Evolutionary conservation across 2,329 filamentous ascomycete genomes (phyloP), one percentile per base, ranked within the genome.

Genomic region (Fusarium fujikuroi): DNA sequence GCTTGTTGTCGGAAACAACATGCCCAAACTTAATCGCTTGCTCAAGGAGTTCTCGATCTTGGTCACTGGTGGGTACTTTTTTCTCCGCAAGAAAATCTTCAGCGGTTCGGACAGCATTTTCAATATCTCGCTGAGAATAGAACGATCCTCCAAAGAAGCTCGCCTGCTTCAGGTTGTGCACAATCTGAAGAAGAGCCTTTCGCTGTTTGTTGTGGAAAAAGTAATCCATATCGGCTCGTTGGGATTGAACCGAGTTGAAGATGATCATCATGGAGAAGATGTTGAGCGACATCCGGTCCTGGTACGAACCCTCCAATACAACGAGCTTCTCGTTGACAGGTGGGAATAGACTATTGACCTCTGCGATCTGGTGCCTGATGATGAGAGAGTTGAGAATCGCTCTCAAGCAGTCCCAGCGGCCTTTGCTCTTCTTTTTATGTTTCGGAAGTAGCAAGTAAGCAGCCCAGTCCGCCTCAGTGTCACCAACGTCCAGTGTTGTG

Each of bases 131-230:
- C 1, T 84, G 81, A 0, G 90, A 89, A 76, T 92, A 95, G 53
- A 95, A 95, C 1, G 92, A 92, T 82, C 93, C 95, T 16, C 90
- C 91, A 80, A 95, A 97, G 78, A 97, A 97, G 54, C 93, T 94
- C 11, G 93, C 92, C 78, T 96, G 92, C 23, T 94, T 90, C 49
- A 97, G 81, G 77, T 98, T 97, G 62, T 87, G 88, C 9, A 97
- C 92, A 5, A 97, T 84, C 60, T 89, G 85, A 32, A 91, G 83
- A 18, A 97, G 84, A 43, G 87, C 87, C 70, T 90, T 92, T 36
- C 88, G 84, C 75, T 95, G 95, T 18, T 88, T 90, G 1, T 89
- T 88, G 76, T 97, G 93, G 76, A 98, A 98, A 72, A 98, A 92
- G 79, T 97, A 98, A 79, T 98, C 95, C 62, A 89, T 86, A 76